Evolutionary conservation across 192 early-diverging fungal genomes (phyloP), one percentile per base, ranked within the genome.

Genomic region (Podila horticola): DNA sequence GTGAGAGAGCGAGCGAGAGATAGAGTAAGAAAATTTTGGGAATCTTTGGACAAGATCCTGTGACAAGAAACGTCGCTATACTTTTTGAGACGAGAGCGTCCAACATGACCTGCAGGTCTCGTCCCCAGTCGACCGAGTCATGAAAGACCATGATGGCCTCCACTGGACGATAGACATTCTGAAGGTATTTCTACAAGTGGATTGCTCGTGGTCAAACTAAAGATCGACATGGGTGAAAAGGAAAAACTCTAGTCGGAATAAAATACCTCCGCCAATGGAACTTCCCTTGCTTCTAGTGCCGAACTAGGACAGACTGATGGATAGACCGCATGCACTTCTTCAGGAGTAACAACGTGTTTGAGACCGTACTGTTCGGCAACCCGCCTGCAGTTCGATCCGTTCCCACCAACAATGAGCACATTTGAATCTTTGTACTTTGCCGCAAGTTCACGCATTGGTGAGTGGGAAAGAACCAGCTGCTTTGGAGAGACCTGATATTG

Each of bases 41-140:
- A 19, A 12, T 17, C 12, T 6, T 6, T 17, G 5, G 28, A 15
- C 41, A 15, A 15, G 41, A 4, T 45, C 41, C 41, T 45, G 15
- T 45, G 8, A 0, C 5, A n/a, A 8, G 24, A 22, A 7, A 29
- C 3, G n/a, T 52, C 0, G 12, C 1, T 15, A 13, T 28, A n/a
- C 66, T 64, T 70, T 62, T 72, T 79, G 71, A 17, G 76, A 79
- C 10, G 48, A 79, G 82, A 0, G 94, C 84, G 57, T 98, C 96
- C 62, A 91, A 85, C 55, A 88, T 89, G 1, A 96, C 84, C 75
- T 97, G 95, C 64, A 95, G 74, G 72, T 97, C 96, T 51, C 93
- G 90, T 30, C 95, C 96, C 94, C 88, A 97, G 72, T 98, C 91
- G 20, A 85, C 83, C 36, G 94, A 93, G 74, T 98, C 96, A 76